phyloP scores from a whole-genome alignment of 2,329 filamentous ascomycete genomes.

The Capronia coronata region DNA sequence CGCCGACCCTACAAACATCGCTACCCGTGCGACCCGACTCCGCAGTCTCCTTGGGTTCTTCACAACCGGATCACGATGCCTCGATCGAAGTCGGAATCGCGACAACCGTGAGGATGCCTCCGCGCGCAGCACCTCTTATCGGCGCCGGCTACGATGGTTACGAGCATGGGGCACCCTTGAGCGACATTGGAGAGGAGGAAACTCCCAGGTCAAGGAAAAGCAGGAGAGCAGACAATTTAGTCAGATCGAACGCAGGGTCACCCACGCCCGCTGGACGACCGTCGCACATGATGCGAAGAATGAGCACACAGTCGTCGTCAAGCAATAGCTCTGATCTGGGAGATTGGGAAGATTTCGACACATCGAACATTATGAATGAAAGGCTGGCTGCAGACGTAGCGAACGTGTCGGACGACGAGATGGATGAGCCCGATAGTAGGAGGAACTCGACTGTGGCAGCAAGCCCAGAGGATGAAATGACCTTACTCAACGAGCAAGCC shows the following conservation, averaged over 20 bases:
- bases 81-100: slow-evolving; percentile 20
- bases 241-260: slow-evolving; percentile 14
- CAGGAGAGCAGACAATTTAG: slow-evolving; percentile 5
- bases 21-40: slow-evolving; percentile 11
- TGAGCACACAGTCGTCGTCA: slow-evolving; percentile 46
- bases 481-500: slow-evolving; percentile 70
- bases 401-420: slow-evolving; percentile 26
- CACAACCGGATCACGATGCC: slow-evolving; percentile 11
- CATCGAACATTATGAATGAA: slow-evolving; percentile 25
- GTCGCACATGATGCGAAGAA: slow-evolving; percentile 37
- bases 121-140: slow-evolving; percentile 12
- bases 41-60: slow-evolving; percentile 4
- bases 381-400: slow-evolving; percentile 27
- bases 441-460: slow-evolving; percentile 33
- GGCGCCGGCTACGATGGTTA: slow-evolving; percentile 32
- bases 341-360: slow-evolving; percentile 29
- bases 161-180: slow-evolving; percentile 38
- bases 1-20: slow-evolving; percentile 15
- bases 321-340: slow-evolving; percentile 29
- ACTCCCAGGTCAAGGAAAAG: slow-evolving; percentile 24
- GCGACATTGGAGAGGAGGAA: slow-evolving; percentile 43
- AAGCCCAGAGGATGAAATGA: slow-evolving; percentile 60
- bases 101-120: slow-evolving; percentile 23
- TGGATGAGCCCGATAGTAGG: slow-evolving; percentile 31
- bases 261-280: slow-evolving; percentile 14